Conservation (phyloP, 805 yeast genomes). For the Candida ulmi region DNA sequence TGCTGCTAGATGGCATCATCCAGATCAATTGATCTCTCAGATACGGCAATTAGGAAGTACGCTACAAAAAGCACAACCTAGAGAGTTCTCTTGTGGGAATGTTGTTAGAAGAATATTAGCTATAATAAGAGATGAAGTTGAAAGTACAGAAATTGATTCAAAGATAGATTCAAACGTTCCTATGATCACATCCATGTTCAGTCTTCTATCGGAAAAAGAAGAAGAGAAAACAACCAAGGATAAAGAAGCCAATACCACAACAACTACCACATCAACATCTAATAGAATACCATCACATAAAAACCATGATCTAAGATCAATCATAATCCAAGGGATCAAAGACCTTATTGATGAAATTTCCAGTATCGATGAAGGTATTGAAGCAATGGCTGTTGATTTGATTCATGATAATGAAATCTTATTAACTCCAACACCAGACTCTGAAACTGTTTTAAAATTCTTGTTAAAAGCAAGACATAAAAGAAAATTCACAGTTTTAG, state of each 20-base stretch:
- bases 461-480: conserved; percentile 80
- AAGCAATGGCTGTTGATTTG: conserved; percentile 84
- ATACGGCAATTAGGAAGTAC: conserved; percentile 69
- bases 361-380: conserved; percentile 85
- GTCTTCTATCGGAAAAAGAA: conserved; percentile 55
- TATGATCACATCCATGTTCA: conserved; percentile 81
- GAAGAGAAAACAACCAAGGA: conserved; percentile 7
- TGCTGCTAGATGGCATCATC: conserved; percentile 79
- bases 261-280: conserved; percentile 15
- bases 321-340: conserved; percentile 86
- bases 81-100: conserved; percentile 85
- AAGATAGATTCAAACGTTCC: conserved; percentile 33
- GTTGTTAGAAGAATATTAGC: conserved; percentile 86
- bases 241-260: conserved; percentile 15
- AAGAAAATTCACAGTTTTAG: conserved; percentile 86
- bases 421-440: conserved; percentile 91
- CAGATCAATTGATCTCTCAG: conserved; percentile 64
- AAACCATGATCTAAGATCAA: conserved; percentile 65
- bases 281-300: conserved; percentile 21
- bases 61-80: conserved; percentile 77
- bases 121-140: conserved; percentile 80
- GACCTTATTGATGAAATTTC: conserved; percentile 89
- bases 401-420: conserved; percentile 87
- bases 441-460: conserved; percentile 83
- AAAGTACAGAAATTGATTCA: conserved; percentile 31